Base-by-base conservation (phyloP, 805 yeast species). In the Lipomyces anomalus region DNA sequence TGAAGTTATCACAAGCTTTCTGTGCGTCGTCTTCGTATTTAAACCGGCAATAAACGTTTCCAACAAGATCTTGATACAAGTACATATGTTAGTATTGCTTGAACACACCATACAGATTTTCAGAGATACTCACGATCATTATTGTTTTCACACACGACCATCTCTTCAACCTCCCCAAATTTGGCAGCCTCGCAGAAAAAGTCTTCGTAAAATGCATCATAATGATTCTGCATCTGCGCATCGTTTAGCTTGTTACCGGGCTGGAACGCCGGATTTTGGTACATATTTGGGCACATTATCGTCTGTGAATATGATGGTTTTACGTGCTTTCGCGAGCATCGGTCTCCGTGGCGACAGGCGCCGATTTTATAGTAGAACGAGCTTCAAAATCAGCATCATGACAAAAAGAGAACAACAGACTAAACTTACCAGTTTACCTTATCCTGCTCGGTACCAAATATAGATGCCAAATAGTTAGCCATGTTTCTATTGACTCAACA, bases 321-420 rank as follows among this genome's bases (percentile, higher is more conserved):
- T 18, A 74, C 69, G 62, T 88, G 72, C 46, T 73, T 73, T 57
- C 90, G 70, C 6, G 87, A 79, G 58, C 97, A 89, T 57, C 81
- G 82, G 47, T 81, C 88, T 0, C 96, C 96, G 62, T 89, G 96
- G 48, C 96, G 72, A 59, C 97, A 89, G 0, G 95, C 94, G 0
- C 97, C 97, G 24, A 87, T 84, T 61, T 82, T 85, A 51, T 74
- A 70, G 60, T 80, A 87, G 61, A 88, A 88, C 32, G 77, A 48
- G 39, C 61, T 52, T 21, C 16, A 22, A 42, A 4, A 22, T 9
- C 11, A 9, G 30, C 30, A 13, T 13, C 30, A 9, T 9, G 9
- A 13, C 30, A 13, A 4, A 3, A 34, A 6, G 61, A 50, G 42
- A 21, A 6, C 23, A 22, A 16, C 20, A 22, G 20, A 45, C n/a